Base-by-base conservation (phyloP, 345 rosid species). In the Litchi chinensis region DNA sequence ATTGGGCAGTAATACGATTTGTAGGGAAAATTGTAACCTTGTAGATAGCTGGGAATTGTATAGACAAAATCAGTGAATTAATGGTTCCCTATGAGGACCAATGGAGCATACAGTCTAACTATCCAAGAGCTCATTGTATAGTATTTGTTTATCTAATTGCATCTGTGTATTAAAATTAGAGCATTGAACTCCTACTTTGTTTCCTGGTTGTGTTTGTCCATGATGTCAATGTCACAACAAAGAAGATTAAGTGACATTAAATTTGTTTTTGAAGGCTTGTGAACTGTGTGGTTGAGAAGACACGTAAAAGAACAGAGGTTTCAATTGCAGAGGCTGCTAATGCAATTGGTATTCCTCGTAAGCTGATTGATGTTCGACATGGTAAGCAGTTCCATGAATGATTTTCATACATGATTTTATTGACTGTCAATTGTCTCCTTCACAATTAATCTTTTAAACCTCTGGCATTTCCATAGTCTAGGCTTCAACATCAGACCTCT, bases 291-390 rank as follows among this genome's bases (percentile, higher is more conserved):
- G 88, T 93, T 46, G 99, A 97, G 86, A 97, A 92, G 90, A 90
- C 89, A 21, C 90, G 98, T 63, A 90, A 86, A 77, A 91, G 86
- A 77, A 86, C 82, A 26, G 86, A 86, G 44, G 71, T 88, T 79
- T 97, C 98, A 46, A 93, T 94, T 85, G 98, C 96, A 10, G 95
- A 88, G 79, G 99, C 99, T 67, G 98, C 99, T 63, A 85, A 73
- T 79, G 92, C 82, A 74, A 88, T 94, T 44, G 92, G 93, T 73
- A 92, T 97, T 76, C 98, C 99, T 0, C 95, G 98, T 65, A 88
- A 79, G 72, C 79, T 97, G 71, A 93, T 97, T 69, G 98, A 97
- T 82, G 81, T 97, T 82, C 98, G 97, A 80, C 99, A 97, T 82
- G 99, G 99, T 97, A 83, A 83, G 84, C 56, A 40, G 65, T 79